A percentile compares a stretch with the other conserved stretches of the same genome.
Conservation (phyloP, 2,329 filamentous ascomycete genomes). For the Tolypocladium tropicale region DNA sequence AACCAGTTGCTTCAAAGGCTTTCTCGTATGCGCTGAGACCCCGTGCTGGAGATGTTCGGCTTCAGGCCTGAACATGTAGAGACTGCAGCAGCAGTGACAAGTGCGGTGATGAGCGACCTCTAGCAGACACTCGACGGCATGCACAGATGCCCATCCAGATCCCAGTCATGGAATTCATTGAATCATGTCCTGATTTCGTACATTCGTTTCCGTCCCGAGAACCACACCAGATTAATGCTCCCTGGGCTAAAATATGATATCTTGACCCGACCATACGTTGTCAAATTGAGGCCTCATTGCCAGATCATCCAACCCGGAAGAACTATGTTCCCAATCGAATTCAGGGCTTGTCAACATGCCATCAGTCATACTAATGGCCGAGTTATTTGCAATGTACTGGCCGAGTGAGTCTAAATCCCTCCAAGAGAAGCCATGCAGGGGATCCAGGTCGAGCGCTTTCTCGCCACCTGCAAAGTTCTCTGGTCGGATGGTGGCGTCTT, state of each 20-base stretch:
- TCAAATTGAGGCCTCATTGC: constrained; percentile 10
- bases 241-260: constrained; percentile 10
- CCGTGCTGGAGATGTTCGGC: no score
- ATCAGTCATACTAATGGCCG: constrained; percentile 11
- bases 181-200: background rate
- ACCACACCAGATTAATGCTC: background rate
- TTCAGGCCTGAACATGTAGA: no score
- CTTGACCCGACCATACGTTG: constrained; percentile 9
- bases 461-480: constrained; percentile 11
- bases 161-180: no score
- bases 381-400: constrained; percentile 32
- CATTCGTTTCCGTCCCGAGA: background rate
- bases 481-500: constrained; percentile 15
- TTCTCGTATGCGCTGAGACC: no score
- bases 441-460: constrained; percentile 26
- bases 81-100: no score
- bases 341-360: constrained; percentile 14
- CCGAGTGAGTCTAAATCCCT: constrained; percentile 49
- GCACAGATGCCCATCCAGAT: no score
- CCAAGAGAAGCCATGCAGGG: constrained; percentile 49
- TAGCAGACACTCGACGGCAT: no score
- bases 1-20: no score
- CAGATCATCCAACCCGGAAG: constrained; percentile 8
- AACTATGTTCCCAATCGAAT: constrained; percentile 14
- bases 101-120: no score